Percentiles rank a stretch among this genome's conserved stretches.
Evolutionary conservation across 371 early-diverging fungal genomes (phyloP).

Genomic region (Mortierella sp.): DNA sequence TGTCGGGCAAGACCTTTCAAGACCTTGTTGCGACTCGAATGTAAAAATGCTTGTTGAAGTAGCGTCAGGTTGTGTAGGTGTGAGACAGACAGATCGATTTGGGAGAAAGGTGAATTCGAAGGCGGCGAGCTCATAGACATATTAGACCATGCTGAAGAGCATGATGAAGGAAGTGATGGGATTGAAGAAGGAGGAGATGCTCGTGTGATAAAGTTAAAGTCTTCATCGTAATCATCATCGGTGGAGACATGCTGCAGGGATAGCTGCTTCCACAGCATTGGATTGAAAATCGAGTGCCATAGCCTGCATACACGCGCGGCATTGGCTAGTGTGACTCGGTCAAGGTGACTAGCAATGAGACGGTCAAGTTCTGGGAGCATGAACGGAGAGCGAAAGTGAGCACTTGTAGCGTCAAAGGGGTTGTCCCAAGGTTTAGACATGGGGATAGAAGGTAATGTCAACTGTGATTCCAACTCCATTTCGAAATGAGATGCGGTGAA

Average conservation of each 20-base stretch:
- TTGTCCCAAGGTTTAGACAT: background rate
- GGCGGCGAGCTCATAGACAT: constrained; percentile 14
- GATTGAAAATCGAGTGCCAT: constrained; percentile 48
- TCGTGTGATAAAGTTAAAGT: constrained; percentile 25
- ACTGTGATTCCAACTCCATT: constrained; percentile 11
- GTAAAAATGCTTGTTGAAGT: constrained; percentile 29
- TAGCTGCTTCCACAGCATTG: constrained; percentile 40
- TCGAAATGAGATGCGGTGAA: background rate
- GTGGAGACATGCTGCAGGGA: constrained; percentile 29
- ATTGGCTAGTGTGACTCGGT: constrained; percentile 29
- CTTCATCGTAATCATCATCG: constrained; percentile 41
- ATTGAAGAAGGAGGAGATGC: constrained; percentile 17
- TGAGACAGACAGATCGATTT: background rate
- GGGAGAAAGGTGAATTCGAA: background rate
- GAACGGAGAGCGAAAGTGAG: constrained; percentile 31
- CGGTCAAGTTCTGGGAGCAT: constrained; percentile 49
- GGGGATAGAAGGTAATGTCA: constrained; percentile 3
- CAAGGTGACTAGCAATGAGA: constrained; percentile 47
- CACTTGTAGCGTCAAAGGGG: background rate
- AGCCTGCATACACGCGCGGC: constrained; percentile 46
- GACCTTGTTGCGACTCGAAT: constrained; percentile 39
- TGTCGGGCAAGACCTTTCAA: constrained; percentile 36
- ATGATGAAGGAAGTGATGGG: constrained; percentile 38
- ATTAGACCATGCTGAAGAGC: constrained; percentile 32
- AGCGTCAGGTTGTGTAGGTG: constrained; percentile 12